Conservation (phyloP, 768 basidiomycete genomes). For the Lyophyllum shimeji region DNA sequence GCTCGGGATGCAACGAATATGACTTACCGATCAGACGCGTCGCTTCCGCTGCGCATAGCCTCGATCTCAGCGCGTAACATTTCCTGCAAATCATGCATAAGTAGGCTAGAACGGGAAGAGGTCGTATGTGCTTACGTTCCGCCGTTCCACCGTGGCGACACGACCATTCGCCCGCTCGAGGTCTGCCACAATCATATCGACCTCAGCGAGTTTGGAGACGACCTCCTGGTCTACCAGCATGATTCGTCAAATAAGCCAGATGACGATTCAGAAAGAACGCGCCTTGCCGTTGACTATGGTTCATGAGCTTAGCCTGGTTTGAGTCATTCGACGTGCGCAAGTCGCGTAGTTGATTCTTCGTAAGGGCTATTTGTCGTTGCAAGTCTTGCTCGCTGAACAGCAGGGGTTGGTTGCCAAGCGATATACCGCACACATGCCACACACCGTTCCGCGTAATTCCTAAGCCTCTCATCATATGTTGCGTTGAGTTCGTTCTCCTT, state of each 20-base stretch:
- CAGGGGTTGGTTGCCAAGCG: neutral
- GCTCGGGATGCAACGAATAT: neutral
- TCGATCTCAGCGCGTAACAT: slow-evolving; percentile 96
- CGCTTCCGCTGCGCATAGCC: slow-evolving; percentile 75
- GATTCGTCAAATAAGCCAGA: neutral
- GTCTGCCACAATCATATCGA: slow-evolving; percentile 94
- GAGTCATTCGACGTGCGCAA: slow-evolving; percentile 89
- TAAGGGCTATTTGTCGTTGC: slow-evolving; percentile 86
- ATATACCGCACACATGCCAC: slow-evolving; percentile 17
- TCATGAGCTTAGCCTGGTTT: slow-evolving; percentile 88
- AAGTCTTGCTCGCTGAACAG: slow-evolving; percentile 82
- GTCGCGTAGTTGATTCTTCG: slow-evolving; percentile 87
- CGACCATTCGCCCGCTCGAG: slow-evolving; percentile 93
- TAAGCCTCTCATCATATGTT: slow-evolving; percentile 92
- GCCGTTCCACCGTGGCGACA: slow-evolving; percentile 87
- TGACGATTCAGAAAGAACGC: neutral
- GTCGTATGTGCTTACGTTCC: slow-evolving; percentile 62
- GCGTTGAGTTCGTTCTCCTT: slow-evolving; percentile 98
- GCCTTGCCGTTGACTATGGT: slow-evolving; percentile 92
- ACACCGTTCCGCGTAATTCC: slow-evolving; percentile 95
- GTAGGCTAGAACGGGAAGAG: neutral
- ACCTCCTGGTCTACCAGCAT: slow-evolving; percentile 78
- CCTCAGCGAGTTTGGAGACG: slow-evolving; percentile 83
- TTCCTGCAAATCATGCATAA: slow-evolving; percentile 52
- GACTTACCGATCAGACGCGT: slow-evolving; percentile 65